Evolutionary conservation across 306 rosid genomes (phyloP).

Genomic region (Mimosa pudica): DNA sequence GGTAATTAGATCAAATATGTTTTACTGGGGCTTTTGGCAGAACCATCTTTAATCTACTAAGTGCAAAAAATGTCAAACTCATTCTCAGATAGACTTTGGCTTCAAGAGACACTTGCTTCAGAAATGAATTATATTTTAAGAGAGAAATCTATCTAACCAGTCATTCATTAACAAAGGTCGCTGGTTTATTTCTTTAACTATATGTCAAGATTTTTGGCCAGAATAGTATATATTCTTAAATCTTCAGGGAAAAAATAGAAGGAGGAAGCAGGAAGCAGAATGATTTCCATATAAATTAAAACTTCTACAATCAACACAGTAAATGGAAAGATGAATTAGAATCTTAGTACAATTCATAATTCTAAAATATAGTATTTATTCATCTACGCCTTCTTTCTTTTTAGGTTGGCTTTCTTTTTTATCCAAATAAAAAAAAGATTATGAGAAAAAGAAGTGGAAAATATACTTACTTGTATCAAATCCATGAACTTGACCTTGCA

Average conservation of each 20-base stretch:
- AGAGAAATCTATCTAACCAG: background rate
- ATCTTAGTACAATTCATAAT: background rate
- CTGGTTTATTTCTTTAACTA: background rate
- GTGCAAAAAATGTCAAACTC: conserved; percentile 1
- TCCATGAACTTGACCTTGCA: conserved; percentile 67
- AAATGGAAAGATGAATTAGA: background rate
- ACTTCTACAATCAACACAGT: background rate
- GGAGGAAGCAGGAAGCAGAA: conserved; percentile 12
- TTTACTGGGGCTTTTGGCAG: background rate
- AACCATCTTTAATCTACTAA: background rate
- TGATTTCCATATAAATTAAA: conserved; percentile 2
- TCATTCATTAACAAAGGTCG: background rate
- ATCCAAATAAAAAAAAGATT: background rate
- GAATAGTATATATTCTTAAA: background rate
- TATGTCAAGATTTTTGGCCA: background rate
- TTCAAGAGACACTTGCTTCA: background rate
- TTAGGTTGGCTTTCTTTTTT: background rate
- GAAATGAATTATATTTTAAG: background rate
- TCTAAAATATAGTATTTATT: background rate
- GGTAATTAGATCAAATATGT: background rate
- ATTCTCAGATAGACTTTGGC: background rate
- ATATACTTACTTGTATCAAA: conserved; percentile 73
- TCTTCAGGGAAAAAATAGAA: background rate
- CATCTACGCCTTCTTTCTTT: conserved; percentile 8
- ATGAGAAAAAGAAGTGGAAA: conserved; percentile 31